Evolutionary conservation across 2,329 filamentous ascomycete species (phyloP).

Genomic region (Aspergillus phoenicis): DNA sequence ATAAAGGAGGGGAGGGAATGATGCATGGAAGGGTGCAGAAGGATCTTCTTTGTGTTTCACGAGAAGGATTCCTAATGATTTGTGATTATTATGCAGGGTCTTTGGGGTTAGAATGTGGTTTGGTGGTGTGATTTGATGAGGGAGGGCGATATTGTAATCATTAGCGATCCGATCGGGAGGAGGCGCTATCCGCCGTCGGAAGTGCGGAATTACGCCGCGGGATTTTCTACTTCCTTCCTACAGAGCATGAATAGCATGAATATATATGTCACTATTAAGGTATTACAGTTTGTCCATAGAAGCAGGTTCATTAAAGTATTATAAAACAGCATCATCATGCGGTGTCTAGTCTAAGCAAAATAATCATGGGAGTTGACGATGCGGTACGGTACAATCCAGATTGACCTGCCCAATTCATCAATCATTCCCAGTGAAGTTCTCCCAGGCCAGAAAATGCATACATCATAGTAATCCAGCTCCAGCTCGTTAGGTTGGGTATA

Average conservation of each 20-base stretch:
- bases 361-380: background rate
- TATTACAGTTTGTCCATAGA: no score
- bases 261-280: no score
- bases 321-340: background rate
- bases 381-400: background rate
- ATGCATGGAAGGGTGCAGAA: background rate
- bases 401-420: background rate
- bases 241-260: no score
- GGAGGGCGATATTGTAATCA: slow-evolving; percentile 5
- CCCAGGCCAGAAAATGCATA: background rate
- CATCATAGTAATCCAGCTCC: background rate
- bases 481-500: slow-evolving; percentile 5
- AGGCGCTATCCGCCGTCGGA: slow-evolving; percentile 1
- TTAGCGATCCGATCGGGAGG: slow-evolving; percentile 6
- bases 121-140: background rate
- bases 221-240: no score
- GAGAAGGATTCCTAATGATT: background rate
- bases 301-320: background rate
- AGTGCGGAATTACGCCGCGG: slow-evolving; percentile 8
- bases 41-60: no score
- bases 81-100: background rate
- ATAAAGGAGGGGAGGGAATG: background rate
- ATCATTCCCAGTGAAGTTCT: background rate
- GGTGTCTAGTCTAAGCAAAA: slow-evolving; percentile 1
- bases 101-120: background rate